These are phyloP conservation scores for Suhomyces terraborum DNA, from an alignment of 1,139 yeast species.

Conservation along the genomic window DNA sequence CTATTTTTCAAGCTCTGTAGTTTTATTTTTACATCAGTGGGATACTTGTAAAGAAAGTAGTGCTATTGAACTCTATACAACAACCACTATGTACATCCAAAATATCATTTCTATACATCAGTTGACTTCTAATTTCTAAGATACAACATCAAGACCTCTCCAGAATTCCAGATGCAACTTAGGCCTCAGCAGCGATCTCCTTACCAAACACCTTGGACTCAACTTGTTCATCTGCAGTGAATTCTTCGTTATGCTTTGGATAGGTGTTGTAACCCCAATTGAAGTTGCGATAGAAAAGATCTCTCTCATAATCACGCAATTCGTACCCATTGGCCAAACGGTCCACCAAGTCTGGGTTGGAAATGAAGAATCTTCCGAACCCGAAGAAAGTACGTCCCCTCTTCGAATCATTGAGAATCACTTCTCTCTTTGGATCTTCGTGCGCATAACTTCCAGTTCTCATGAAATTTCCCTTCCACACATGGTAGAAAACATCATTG, in stretches of 20 bases:
- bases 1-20: too few species aligned
- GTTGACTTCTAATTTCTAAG: too few species aligned
- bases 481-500: constrained; percentile 13
- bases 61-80: too few species aligned
- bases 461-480: constrained; percentile 21
- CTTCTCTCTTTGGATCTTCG: constrained; percentile 15
- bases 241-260: constrained; percentile 6
- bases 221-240: constrained; percentile 6
- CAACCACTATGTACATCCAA: too few species aligned
- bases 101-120: too few species aligned
- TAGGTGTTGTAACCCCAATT: constrained; percentile 37
- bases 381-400: constrained; percentile 39
- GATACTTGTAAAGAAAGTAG: too few species aligned
- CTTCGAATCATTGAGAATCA: constrained; percentile 19
- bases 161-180: too few species aligned
- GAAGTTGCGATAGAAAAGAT: constrained; percentile 24
- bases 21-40: too few species aligned
- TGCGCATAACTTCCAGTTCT: constrained; percentile 17
- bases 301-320: constrained; percentile 24
- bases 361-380: constrained; percentile 23
- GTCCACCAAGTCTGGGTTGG: constrained; percentile 21
- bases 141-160: too few species aligned
- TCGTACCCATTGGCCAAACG: constrained; percentile 17
- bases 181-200: constrained; percentile 1
- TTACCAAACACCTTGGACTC: constrained; percentile 5